A percentile compares a stretch with the other conserved stretches of the same genome.
These are phyloP conservation scores for Pseudotulostoma volvatum DNA, from an alignment of 495 filamentous ascomycete species.

Conservation along the genomic window DNA sequence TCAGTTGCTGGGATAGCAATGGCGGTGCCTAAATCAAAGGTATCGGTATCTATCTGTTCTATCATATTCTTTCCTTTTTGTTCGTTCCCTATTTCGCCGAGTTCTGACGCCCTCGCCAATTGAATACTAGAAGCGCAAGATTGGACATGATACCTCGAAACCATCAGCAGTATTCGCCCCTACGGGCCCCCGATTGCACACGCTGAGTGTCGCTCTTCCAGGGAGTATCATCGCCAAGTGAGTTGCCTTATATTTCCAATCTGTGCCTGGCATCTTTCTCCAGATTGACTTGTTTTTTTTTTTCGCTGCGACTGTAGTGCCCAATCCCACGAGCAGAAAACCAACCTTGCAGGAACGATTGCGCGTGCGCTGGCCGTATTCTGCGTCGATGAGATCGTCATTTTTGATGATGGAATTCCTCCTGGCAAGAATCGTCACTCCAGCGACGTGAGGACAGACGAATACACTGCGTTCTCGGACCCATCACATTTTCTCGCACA, in stretches of 20 bases:
- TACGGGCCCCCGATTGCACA: conserved; percentile 28
- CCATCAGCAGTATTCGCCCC: conserved; percentile 40
- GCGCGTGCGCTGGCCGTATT: conserved; percentile 61
- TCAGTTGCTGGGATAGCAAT: too few species aligned
- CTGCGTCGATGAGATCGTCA: conserved; percentile 59
- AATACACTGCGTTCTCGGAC: conserved; percentile 48
- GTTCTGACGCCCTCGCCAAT: too few species aligned
- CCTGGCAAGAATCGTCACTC: conserved; percentile 1
- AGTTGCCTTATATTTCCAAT: conserved; percentile 2
- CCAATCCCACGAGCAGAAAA: conserved; percentile 47
- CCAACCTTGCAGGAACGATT: conserved; percentile 45
- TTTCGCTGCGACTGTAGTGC: conserved; percentile 20
- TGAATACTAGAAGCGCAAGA: too few species aligned
- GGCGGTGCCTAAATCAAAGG: too few species aligned
- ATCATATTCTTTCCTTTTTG: too few species aligned
- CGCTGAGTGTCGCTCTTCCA: conserved; percentile 40
- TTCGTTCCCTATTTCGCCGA: too few species aligned
- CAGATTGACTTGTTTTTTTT: conserved; percentile 1
- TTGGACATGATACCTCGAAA: conserved; percentile 35
- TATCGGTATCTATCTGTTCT: too few species aligned
- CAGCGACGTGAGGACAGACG: conserved; percentile 5
- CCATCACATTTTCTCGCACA: conserved; percentile 57
- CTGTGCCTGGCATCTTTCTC: neutral
- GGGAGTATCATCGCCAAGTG: conserved; percentile 45
- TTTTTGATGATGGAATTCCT: conserved; percentile 44